Evolutionary conservation across 257 asterid species (phyloP), one percentile per base, ranked within the genome.

Genomic region (Solanum paucissectum): DNA sequence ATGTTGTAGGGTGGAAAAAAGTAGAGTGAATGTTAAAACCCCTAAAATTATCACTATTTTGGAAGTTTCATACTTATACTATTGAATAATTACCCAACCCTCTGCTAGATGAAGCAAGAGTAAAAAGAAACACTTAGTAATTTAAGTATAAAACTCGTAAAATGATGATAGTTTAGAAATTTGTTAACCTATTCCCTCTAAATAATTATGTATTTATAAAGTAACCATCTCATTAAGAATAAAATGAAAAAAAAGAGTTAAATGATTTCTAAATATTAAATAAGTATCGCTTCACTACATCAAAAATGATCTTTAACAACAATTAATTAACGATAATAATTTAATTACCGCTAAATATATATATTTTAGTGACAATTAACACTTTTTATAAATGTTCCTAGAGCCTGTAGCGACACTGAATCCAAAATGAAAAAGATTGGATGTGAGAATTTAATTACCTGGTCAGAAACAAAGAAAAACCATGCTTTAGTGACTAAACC

Each of bases 401-500:
- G 16, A 46, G 20, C 0, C 3, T 0, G 0, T 46, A 46, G 20
- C 44, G 10, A 2, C 12, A 40, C 1, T 13, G 7, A 13, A 46
- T 46, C 20, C 21, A 49, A 49, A 13, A 5, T 13, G 44, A 9
- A 4, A 11, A 34, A n/a, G 32, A 10, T 14, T 32, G 27, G 42
- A 32, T 3, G 32, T 23, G 71, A 68, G 44, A 88, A 95, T 18
- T 33, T 10, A 72, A 20, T 73, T 73, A 73, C 99, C 99, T 97
- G 99, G 73, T 97, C 99, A 82, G 96, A 93, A 49, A 94, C 85
- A 87, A 95, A 97, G 95, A 94, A 94, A 62, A 97, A 38, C 96
- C 98, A 97, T 32, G 94, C 91, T 94, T 93, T 94, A 36, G 94
- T 85, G 25, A 90, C 92, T 46, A 94, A 58, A 86, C 92, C 89